A percentile compares a stretch with the other conserved stretches of the same genome.
Evolutionary conservation across 31 red algal genomes (phyloP).

Genomic region (Asparagopsis taxiformis): DNA sequence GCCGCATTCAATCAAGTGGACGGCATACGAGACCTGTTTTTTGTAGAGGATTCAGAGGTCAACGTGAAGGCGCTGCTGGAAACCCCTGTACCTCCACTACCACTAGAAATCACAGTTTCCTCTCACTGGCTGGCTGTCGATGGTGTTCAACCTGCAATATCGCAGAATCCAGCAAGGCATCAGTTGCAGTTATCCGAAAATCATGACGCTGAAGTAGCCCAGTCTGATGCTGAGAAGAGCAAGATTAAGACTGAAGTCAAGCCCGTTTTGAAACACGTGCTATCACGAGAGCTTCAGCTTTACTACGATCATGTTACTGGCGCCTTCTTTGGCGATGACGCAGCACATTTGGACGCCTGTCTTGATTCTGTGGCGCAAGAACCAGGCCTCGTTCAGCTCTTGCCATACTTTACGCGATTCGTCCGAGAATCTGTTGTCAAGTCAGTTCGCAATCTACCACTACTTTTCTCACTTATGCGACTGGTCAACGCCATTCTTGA

Average conservation of each 20-base stretch:
- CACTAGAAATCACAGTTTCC: conserved; percentile 69
- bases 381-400: conserved; percentile 71
- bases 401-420: conserved; percentile 87
- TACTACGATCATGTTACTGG: conserved; percentile 77
- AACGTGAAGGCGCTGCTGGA: conserved; percentile 60
- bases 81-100: conserved; percentile 49
- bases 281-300: conserved; percentile 85
- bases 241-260: conserved; percentile 40
- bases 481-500: conserved; percentile 79
- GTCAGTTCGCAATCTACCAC: conserved; percentile 16
- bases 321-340: conserved; percentile 54
- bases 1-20: conserved; percentile 45
- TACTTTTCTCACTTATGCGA: conserved; percentile 63
- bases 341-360: conserved; percentile 57
- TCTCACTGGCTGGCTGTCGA: conserved; percentile 92
- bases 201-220: background rate
- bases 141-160: conserved; percentile 82
- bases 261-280: conserved; percentile 71
- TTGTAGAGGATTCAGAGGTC: conserved; percentile 61
- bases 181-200: background rate
- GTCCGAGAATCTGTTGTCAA: conserved; percentile 51
- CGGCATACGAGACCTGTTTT: conserved; percentile 56
- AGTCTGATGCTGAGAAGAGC: background rate
- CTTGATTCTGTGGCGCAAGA: conserved; percentile 71
- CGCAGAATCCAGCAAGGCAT: conserved; percentile 67